Evolutionary conservation across 1,284 basidiomycete genomes (phyloP).

Genomic region (Papiliotrema flavescens): DNA sequence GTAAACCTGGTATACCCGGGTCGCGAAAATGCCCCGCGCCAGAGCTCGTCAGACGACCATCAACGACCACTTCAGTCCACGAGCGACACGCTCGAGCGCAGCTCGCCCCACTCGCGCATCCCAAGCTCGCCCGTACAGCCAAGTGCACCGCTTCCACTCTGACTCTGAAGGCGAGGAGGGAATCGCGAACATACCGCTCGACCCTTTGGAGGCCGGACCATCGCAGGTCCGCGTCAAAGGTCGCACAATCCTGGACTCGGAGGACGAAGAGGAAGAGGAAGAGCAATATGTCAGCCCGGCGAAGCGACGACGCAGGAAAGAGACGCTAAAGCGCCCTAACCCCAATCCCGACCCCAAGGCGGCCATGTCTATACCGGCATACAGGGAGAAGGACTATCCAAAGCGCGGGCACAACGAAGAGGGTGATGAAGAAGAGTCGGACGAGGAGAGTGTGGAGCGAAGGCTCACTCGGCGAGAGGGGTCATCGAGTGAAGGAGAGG

Average conservation of each 20-base stretch:
- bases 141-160: neutral
- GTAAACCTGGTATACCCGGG: neutral
- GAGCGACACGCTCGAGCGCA: neutral
- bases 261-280: too few relatives aligned
- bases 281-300: too few relatives aligned
- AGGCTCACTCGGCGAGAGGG: too few relatives aligned
- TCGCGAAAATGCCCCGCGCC: neutral
- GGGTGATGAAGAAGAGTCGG: too few relatives aligned
- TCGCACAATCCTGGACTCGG: too few relatives aligned
- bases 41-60: neutral
- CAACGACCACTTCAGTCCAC: neutral
- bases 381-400: neutral
- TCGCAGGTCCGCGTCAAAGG: too few relatives aligned
- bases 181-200: conserved; percentile 8
- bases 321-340: too few relatives aligned
- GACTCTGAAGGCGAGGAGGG: conserved; percentile 16
- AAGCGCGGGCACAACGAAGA: too few relatives aligned
- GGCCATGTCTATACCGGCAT: neutral
- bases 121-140: neutral
- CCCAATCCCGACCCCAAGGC: too few relatives aligned
- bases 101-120: neutral
- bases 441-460: too few relatives aligned
- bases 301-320: too few relatives aligned
- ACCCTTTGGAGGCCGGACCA: neutral
- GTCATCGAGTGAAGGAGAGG: conserved; percentile 12